A percentile compares a stretch with the other conserved stretches of the same genome.
Conservation (phyloP, 768 basidiomycete genomes). For the Infundibulicybe gibba region DNA sequence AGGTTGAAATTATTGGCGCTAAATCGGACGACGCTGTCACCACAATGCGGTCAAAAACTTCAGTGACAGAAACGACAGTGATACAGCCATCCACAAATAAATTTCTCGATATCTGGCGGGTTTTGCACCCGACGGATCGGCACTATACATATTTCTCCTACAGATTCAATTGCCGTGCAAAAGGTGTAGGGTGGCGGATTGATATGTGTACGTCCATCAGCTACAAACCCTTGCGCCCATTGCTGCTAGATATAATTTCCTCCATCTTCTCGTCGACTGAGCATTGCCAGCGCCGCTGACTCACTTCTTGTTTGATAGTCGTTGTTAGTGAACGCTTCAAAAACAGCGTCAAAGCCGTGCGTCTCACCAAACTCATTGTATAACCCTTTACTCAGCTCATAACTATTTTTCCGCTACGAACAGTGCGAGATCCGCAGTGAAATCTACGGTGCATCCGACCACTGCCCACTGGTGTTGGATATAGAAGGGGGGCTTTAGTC, state of each 20-base stretch:
- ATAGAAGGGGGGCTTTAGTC: slow-evolving; percentile 42
- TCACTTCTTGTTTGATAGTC: slow-evolving; percentile 36
- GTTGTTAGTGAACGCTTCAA: slow-evolving; percentile 69
- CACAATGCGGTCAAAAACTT: no score
- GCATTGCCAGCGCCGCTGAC: background rate
- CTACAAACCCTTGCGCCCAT: background rate
- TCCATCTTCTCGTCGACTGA: no score
- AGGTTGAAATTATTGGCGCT: slow-evolving; percentile 20
- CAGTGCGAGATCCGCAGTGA: slow-evolving; percentile 83
- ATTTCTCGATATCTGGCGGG: slow-evolving; percentile 82
- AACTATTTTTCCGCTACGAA: slow-evolving; percentile 1
- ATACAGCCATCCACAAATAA: slow-evolving; percentile 11
- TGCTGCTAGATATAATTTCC: no score
- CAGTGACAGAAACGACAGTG: no score
- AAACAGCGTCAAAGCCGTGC: slow-evolving; percentile 57
- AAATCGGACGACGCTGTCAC: slow-evolving; percentile 7
- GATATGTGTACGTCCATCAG: slow-evolving; percentile 64
- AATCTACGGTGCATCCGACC: slow-evolving; percentile 86
- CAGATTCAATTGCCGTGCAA: slow-evolving; percentile 73
- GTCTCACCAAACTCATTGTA: slow-evolving; percentile 4
- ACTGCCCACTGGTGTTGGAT: slow-evolving; percentile 80
- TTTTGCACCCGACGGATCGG: slow-evolving; percentile 58
- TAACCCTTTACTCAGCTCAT: background rate
- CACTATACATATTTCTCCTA: slow-evolving; percentile 87
- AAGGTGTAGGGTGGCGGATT: slow-evolving; percentile 84